Base-by-base conservation (phyloP, 805 yeast species). In the Peterozyma toletana region DNA sequence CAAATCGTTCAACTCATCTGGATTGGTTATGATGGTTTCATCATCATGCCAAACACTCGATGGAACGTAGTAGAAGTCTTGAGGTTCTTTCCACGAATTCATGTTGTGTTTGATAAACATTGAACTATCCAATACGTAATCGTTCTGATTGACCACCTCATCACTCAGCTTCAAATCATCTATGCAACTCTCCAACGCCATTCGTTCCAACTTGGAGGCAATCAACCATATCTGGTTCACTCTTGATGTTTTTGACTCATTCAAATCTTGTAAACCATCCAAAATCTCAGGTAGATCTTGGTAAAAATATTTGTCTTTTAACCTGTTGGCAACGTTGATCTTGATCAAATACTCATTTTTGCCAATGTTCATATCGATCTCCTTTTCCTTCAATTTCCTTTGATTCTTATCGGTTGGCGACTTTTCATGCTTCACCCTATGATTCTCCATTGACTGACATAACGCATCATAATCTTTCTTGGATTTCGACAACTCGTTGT, bases 11-110 rank as follows among this genome's bases (percentile, higher is more conserved):
- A 83, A 63, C 54, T 80, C 86, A 5, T 70, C 73, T 36, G 75
- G 80, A 5, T 73, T 68, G 1, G 79, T 73, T 49, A 83, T 71
- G 55, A 86, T 73, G 33, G 75, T 67, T 50, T 88, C 96, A 62
- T 93, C 97, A 56, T 93, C 99, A 63, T 91, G 98, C 99, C 99
- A 93, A 36, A 93, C 83, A 30, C 89, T 81, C 21, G 95, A 82
- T 1, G 98, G 96, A 49, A 86, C 75, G 55, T 85, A 93, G 51
- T 78, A 72, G 57, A 85, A 87, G 64, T 91, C 98, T 6, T 67
- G 68, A 1, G 97, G 98, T 53, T 89, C 97, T 38, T 70, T 71
- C 97, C 96, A 93, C 14, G 60, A 64, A 15, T 65, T 63, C 21
- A 74, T 49, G 59, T 93, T 93, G 64, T 93, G 99, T 56, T 89